Percentiles rank a stretch among this genome's conserved stretches.
phyloP scores from a whole-genome alignment of 164 flowering plant genomes.

The Chimonanthus praecox region DNA sequence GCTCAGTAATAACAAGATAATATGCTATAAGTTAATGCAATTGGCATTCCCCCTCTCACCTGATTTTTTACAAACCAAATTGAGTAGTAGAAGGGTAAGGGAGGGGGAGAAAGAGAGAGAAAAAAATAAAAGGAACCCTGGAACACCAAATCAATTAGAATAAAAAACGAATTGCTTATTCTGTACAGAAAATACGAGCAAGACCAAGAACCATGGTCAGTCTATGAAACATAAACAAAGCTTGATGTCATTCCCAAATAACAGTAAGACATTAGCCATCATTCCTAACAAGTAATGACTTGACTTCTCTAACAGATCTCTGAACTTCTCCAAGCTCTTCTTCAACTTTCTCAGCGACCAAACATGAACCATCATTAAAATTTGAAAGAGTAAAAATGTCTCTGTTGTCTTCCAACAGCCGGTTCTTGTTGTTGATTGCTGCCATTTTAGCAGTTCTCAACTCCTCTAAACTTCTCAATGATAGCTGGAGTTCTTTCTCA shows the following conservation, averaged over 20 bases:
- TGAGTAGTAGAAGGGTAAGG: too few relatives aligned
- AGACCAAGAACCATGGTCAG: neutral
- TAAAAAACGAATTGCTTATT: neutral
- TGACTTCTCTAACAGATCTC: conserved; percentile 35
- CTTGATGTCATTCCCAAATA: neutral
- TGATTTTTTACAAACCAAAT: too few relatives aligned
- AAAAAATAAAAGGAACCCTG: too few relatives aligned
- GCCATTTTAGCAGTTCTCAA: conserved; percentile 21
- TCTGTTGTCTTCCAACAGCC: conserved; percentile 26
- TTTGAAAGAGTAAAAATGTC: conserved; percentile 4
- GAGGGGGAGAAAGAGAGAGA: too few relatives aligned
- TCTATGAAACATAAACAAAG: neutral
- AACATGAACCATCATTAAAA: conserved; percentile 8
- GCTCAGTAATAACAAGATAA: too few relatives aligned
- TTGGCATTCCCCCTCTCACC: too few relatives aligned
- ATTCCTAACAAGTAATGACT: conserved; percentile 25
- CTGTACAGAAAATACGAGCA: neutral
- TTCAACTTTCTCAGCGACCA: conserved; percentile 36
- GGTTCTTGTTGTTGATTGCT: conserved; percentile 24
- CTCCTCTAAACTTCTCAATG: conserved; percentile 27
- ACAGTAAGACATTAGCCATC: conserved; percentile 5
- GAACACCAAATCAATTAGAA: too few relatives aligned
- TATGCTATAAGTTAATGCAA: too few relatives aligned
- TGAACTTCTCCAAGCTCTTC: conserved; percentile 38
- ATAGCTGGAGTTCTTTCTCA: conserved; percentile 42